Evolutionary conservation across 768 basidiomycete species (phyloP), one percentile per base, ranked within the genome.

Genomic region (Lactarius hatsudake): DNA sequence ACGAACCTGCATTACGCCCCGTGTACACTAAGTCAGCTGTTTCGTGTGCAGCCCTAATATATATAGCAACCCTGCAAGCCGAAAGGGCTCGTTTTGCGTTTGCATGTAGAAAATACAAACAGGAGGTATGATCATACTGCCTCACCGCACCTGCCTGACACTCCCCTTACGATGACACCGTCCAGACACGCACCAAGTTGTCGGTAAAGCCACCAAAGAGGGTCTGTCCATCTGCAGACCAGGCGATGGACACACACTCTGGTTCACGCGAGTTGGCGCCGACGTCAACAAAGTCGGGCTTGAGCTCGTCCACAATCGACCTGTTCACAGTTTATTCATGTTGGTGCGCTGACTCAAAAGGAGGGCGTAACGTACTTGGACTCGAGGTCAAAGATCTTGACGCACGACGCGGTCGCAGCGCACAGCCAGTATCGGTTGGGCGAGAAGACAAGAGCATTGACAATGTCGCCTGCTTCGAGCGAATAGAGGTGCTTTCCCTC

Each of bases 401-500:
- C 92, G 78, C 93, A 94, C 78, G 89, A 93, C 70, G 93, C 87
- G 71, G 97, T 98, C 71, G 97, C 97, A 73, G 97, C 97, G 78
- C 97, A 99, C 71, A 99, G 83, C 97, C 97, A 99, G 91, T 99
- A 99, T 66, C 96, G 90, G 86, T 99, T 99, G 68, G 97, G 97
- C 18, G 94, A 96, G 87, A 99, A 99, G 78, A 98, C 97, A 72
- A 99, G 91, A 68, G 97, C 95, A 78, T 99, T 98, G 86, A 99
- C 96, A 73, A 95, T 83, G 78, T 99, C 94, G 68, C 96, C 96
- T 58, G 97, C 97, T 80, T 99, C 97, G 67, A 99, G 90, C 62
- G 95, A 98, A 86, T 99, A 99, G 75, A 99, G 89, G 86, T 98
- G 97, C 84, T 98, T 98, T 85, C 95, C 96, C 85, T 98, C 97